Base-by-base conservation (phyloP, 2,329 filamentous ascomycete genomes). In the Colletotrichum caudatum region DNA sequence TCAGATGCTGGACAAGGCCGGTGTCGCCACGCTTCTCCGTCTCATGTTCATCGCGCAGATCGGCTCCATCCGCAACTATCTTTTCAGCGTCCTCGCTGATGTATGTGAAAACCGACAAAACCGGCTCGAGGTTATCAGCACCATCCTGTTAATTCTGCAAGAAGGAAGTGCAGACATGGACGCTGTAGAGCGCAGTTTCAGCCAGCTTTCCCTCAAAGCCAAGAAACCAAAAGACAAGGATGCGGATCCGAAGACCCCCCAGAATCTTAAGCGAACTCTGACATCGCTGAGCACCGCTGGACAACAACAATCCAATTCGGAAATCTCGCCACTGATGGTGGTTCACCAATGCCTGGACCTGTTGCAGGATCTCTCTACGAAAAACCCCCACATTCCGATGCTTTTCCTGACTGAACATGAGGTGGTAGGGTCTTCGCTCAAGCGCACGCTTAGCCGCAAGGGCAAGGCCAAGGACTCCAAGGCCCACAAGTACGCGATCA, bases 41-140 rank as follows among this genome's bases (percentile, higher is more conserved):
- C 88, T 99, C 12, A 98, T 99, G 95, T 99, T 99, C 80, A 94
- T 98, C 76, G 93, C 94, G 59, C 94, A 98, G 75, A 93, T 95
- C 74, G 94, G 93, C 29, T 96, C 93, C 73, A 92, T 96, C 60
- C 93, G 94, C 75, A 90, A 88, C 73, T 93, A 94, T 71, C 87
- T 99, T 64, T 95, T 96, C 79, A 91, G 92, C 66, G 93, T 99
- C 64, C 91, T 99, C 63, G 90, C 94, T 73, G 94, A 97, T 75
- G 92, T 98, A 35, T 98, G 94, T 78, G 93, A 97, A 81, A 99
- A 99, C 79, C 92, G 94, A n/a, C 94, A 98, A 78, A 99, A 96
- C 78, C 91, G 96, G 46, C 91, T 95, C 3, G 96, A 99, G 80
- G 94, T 99, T 44, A 91, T 99, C 77, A 97, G 94, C 81, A 94